Percentiles rank a stretch among this genome's conserved stretches.
phyloP scores from a whole-genome alignment of 2,329 filamentous ascomycete species.

The Alternaria sp. region DNA sequence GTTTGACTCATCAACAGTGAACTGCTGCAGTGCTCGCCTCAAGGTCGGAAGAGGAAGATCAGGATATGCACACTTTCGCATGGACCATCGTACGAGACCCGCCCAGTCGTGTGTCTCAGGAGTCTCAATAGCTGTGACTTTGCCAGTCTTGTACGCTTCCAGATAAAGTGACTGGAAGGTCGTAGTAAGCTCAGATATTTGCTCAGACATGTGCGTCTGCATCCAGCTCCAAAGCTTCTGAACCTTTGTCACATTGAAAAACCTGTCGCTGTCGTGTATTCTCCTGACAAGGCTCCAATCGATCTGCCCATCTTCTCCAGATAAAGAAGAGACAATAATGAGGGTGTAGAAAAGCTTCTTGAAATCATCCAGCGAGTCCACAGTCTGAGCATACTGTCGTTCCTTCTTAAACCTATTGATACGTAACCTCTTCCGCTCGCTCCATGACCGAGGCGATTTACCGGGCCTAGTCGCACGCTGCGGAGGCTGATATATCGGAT shows the following conservation, averaged over 20 bases:
- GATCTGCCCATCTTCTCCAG: constrained; percentile 47
- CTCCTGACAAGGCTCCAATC: constrained; percentile 57
- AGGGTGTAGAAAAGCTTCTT: constrained; percentile 47
- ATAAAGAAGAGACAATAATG: constrained; percentile 44
- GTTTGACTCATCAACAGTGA: constrained; percentile 40
- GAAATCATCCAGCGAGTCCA: constrained; percentile 36
- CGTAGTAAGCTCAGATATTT: constrained; percentile 65
- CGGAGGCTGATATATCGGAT: constrained; percentile 37
- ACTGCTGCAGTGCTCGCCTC: constrained; percentile 33
- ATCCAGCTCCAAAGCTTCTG: constrained; percentile 53
- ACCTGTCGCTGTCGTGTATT: constrained; percentile 49
- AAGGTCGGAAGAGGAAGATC: constrained; percentile 37
- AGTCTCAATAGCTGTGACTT: constrained; percentile 68
- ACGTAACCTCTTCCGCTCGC: constrained; percentile 25
- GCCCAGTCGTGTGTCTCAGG: constrained; percentile 74
- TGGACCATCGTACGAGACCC: constrained; percentile 71
- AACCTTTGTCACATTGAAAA: constrained; percentile 45
- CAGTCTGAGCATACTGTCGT: constrained; percentile 25
- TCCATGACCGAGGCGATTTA: constrained; percentile 18
- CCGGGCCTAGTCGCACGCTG: constrained; percentile 13
- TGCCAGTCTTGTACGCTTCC: constrained; percentile 68
- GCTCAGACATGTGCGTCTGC: constrained; percentile 46
- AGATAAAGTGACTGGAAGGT: constrained; percentile 73
- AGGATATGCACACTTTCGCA: constrained; percentile 54
- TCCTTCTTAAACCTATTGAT: constrained; percentile 25